Percentiles rank a stretch among this genome's conserved stretches.
Evolutionary conservation across 441 rosid genomes (phyloP).

Genomic region (Brassica hybrid): DNA sequence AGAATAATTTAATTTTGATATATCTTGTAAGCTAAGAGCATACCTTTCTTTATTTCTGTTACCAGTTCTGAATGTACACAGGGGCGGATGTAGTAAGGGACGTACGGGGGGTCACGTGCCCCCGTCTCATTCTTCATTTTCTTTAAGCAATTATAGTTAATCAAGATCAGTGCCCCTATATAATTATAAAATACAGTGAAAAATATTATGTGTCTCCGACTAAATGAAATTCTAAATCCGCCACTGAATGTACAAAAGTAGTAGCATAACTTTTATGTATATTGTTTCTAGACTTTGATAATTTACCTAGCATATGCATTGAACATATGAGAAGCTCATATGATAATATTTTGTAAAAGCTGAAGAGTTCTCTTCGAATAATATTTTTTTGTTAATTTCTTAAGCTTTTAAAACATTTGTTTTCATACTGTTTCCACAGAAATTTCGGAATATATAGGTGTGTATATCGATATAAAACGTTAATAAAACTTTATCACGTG

Average conservation of each 20-base stretch:
- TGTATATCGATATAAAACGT: neutral
- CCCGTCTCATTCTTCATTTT: too few species aligned
- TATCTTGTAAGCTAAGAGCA: slow-evolving; percentile 30
- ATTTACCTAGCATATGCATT: neutral
- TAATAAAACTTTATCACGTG: too few species aligned
- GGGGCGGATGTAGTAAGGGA: too few species aligned
- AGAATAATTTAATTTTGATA: neutral
- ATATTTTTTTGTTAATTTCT: neutral
- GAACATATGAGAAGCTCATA: neutral
- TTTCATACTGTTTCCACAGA: neutral
- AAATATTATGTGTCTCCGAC: too few species aligned
- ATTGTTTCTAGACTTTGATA: neutral
- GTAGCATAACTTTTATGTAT: neutral
- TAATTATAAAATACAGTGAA: too few species aligned
- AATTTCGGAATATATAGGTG: neutral
- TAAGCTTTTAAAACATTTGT: neutral
- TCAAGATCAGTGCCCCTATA: too few species aligned
- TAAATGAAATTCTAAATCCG: too few species aligned
- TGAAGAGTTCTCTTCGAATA: too few species aligned
- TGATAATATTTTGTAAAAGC: too few species aligned
- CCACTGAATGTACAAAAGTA: slow-evolving; percentile 2
- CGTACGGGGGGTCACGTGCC: too few species aligned
- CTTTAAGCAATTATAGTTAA: too few species aligned
- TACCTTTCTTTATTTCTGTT: slow-evolving; percentile 32
- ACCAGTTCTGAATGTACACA: slow-evolving; percentile 2